phyloP scores from a whole-genome alignment of 1,284 basidiomycete species.

The Austroboletus niveus region DNA sequence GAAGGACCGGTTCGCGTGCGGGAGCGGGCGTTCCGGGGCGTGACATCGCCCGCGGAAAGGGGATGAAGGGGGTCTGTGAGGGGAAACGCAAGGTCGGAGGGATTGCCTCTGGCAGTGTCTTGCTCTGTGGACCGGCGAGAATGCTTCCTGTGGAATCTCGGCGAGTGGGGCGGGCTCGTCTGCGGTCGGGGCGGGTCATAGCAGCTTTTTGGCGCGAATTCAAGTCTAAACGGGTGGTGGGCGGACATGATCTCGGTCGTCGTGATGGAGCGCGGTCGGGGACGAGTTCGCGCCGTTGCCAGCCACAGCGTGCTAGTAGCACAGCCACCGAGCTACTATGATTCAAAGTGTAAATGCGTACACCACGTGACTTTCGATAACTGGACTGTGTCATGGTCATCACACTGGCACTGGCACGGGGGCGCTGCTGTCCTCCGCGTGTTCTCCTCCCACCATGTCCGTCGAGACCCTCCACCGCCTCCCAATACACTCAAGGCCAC shows the following conservation, averaged over 20 bases:
- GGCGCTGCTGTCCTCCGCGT: background rate
- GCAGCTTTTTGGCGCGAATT: constrained; percentile 1
- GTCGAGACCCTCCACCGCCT: constrained; percentile 41
- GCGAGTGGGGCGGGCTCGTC: constrained; percentile 25
- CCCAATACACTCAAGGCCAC: constrained; percentile 60
- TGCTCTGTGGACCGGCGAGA: constrained; percentile 27
- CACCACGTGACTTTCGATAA: constrained; percentile 20
- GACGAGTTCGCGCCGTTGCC: background rate
- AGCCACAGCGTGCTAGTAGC: background rate
- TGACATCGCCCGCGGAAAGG: constrained; percentile 14
- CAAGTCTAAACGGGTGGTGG: background rate
- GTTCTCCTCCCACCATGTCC: constrained; percentile 22
- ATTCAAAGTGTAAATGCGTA: background rate
- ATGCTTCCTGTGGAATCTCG: constrained; percentile 18
- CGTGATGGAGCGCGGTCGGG: background rate
- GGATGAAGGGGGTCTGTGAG: constrained; percentile 16
- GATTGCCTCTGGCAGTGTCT: constrained; percentile 14
- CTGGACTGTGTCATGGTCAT: constrained; percentile 17
- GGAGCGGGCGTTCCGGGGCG: constrained; percentile 39
- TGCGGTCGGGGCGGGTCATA: constrained; percentile 28
- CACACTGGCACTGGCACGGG: constrained; percentile 6
- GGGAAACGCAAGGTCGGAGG: constrained; percentile 26
- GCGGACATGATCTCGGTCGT: background rate
- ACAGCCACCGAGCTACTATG: constrained; percentile 1
- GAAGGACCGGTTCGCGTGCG: constrained; percentile 57